phyloP scores from a whole-genome alignment of 1,284 basidiomycete species.

The Apiotrichum veenhuisii region DNA sequence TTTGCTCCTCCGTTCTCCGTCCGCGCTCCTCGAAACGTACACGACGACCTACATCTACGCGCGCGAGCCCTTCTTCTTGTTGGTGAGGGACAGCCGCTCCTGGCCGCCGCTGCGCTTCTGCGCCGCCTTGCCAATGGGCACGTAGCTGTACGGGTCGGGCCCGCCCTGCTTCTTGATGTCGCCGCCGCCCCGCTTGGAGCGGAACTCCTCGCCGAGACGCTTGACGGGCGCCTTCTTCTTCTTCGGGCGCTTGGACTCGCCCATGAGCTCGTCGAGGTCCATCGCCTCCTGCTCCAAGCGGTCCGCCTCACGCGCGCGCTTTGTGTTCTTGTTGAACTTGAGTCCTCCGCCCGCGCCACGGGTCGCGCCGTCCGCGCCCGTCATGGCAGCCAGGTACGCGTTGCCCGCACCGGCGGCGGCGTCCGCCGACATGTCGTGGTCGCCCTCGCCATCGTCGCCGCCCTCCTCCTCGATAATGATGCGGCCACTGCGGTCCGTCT shows the following conservation, averaged over 20 bases:
- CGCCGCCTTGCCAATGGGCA: slow-evolving; percentile 76
- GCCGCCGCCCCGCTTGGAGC: slow-evolving; percentile 74
- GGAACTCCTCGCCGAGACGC: slow-evolving; percentile 77
- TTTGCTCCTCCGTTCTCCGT: neutral
- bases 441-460: slow-evolving; percentile 52
- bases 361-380: slow-evolving; percentile 76
- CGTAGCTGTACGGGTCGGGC: slow-evolving; percentile 86
- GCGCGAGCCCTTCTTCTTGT: slow-evolving; percentile 50
- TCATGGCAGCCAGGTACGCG: slow-evolving; percentile 79
- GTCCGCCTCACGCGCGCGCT: slow-evolving; percentile 69
- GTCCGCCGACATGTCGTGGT: slow-evolving; percentile 19
- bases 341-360: slow-evolving; percentile 77
- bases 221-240: slow-evolving; percentile 34
- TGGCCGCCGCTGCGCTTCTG: slow-evolving; percentile 27
- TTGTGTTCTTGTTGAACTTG: slow-evolving; percentile 97
- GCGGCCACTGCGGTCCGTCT: slow-evolving; percentile 83
- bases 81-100: slow-evolving; percentile 42
- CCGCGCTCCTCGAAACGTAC: neutral
- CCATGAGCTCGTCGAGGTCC: slow-evolving; percentile 60
- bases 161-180: slow-evolving; percentile 81
- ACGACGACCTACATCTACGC: slow-evolving; percentile 6
- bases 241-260: slow-evolving; percentile 54
- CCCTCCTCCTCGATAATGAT: slow-evolving; percentile 73
- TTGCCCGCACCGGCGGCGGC: slow-evolving; percentile 64
- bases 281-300: slow-evolving; percentile 51